Conservation (phyloP, 108 stramenopile genomes). For the Cyclotella distinguenda region DNA sequence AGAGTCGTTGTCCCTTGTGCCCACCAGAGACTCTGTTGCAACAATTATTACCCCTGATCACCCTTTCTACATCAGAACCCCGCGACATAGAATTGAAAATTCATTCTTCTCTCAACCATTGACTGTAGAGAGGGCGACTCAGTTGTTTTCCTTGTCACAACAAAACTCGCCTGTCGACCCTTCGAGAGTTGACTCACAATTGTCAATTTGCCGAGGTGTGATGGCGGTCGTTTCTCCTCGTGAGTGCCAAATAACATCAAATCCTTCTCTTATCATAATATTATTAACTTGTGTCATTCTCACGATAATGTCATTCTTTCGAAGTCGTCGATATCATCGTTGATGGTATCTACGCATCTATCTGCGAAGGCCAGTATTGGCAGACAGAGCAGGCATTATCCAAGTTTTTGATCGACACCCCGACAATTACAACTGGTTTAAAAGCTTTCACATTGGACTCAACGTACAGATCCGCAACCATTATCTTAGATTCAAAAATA, state of each 20-base stretch:
- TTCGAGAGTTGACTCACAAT: constrained; percentile 1
- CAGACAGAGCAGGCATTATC: constrained; percentile 23
- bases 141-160: constrained; percentile 31
- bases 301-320: neutral
- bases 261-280: neutral
- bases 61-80: constrained; percentile 27
- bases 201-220: constrained; percentile 13
- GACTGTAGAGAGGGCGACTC: constrained; percentile 21
- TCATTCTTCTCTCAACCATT: constrained; percentile 18
- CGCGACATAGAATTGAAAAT: neutral
- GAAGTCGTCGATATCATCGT: constrained; percentile 39
- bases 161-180: constrained; percentile 9
- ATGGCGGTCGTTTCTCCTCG: constrained; percentile 35
- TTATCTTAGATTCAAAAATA: constrained; percentile 24
- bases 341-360: constrained; percentile 27
- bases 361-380: constrained; percentile 40
- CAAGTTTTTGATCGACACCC: constrained; percentile 31
- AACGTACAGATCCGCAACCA: constrained; percentile 37
- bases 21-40: constrained; percentile 34
- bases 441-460: constrained; percentile 18
- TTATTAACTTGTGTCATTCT: neutral
- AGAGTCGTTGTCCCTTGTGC: constrained; percentile 33
- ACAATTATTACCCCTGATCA: constrained; percentile 32
- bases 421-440: constrained; percentile 27
- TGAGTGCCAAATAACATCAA: neutral